Evolutionary conservation across 2,329 filamentous ascomycete species (phyloP).

Genomic region (Penicillium sp.): DNA sequence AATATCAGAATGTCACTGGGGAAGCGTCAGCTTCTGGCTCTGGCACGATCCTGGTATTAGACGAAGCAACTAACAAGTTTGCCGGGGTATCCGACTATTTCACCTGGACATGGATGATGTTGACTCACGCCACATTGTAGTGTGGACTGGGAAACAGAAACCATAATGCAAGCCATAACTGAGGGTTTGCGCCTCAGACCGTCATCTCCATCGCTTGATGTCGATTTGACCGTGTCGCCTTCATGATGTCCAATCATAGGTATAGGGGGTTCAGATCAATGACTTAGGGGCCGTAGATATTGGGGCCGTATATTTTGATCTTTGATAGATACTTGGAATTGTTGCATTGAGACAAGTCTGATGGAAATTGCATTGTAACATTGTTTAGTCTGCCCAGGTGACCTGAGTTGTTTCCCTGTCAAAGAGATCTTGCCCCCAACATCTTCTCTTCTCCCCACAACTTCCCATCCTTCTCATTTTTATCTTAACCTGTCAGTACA

Average conservation of each 20-base stretch:
- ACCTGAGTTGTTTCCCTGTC: neutral
- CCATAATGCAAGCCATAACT: slow-evolving; percentile 28
- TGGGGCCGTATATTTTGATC: too few species aligned
- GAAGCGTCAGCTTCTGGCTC: slow-evolving; percentile 68
- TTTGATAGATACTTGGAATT: neutral
- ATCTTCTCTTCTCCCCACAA: neutral
- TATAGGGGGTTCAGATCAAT: neutral
- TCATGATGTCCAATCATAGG: slow-evolving; percentile 15
- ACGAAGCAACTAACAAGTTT: slow-evolving; percentile 19
- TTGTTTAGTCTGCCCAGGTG: neutral
- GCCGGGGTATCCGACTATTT: neutral
- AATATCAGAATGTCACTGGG: slow-evolving; percentile 59
- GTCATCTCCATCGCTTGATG: slow-evolving; percentile 29
- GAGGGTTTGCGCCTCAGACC: slow-evolving; percentile 26
- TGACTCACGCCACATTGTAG: neutral
- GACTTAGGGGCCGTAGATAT: neutral
- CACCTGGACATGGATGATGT: neutral
- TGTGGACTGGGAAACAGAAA: slow-evolving; percentile 18
- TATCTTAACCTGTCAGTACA: neutral
- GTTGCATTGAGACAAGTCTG: neutral
- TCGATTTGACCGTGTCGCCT: slow-evolving; percentile 28
- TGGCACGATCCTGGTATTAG: slow-evolving; percentile 48
- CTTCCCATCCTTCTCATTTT: neutral
- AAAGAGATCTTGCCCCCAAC: neutral
- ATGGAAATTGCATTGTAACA: neutral